Conservation (phyloP, 345 rosid species). For the thale cress (Arabidopsis thaliana) region DNA sequence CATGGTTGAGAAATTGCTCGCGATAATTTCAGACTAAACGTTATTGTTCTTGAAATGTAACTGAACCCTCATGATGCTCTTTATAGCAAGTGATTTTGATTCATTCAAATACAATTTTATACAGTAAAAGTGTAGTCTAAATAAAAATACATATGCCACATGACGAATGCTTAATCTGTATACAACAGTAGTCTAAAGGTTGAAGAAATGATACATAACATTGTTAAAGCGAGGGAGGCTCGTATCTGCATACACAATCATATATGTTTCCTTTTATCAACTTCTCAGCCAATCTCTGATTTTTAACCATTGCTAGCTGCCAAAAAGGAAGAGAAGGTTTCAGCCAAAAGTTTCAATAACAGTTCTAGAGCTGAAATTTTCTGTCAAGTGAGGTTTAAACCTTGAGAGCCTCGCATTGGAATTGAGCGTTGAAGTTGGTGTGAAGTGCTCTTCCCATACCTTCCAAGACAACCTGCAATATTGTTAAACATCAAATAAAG, state of each 20-base stretch:
- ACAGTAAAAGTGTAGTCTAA: background rate
- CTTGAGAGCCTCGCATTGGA: conserved; percentile 90
- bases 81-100: conserved; percentile 2
- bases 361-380: background rate
- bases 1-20: conserved; percentile 73
- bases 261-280: conserved; percentile 84
- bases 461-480: conserved; percentile 82
- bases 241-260: conserved; percentile 92
- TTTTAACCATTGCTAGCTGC: conserved; percentile 99
- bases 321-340: conserved; percentile 31
- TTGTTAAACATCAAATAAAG: conserved; percentile 27
- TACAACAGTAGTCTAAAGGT: conserved; percentile 28
- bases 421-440: conserved; percentile 81
- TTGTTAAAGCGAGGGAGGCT: conserved; percentile 50
- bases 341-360: background rate
- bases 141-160: conserved; percentile 7
- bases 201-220: conserved; percentile 18
- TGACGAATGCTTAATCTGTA: conserved; percentile 8
- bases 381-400: conserved; percentile 46
- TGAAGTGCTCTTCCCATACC: conserved; percentile 99
- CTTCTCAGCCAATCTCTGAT: conserved; percentile 94
- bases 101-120: background rate
- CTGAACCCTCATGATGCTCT: conserved; percentile 3
- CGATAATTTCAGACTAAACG: conserved; percentile 55
- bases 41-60: conserved; percentile 17